Evolutionary conservation across 495 filamentous ascomycete genomes (phyloP), one percentile per base, ranked within the genome.

Genomic region (Penicillium diatomitis): DNA sequence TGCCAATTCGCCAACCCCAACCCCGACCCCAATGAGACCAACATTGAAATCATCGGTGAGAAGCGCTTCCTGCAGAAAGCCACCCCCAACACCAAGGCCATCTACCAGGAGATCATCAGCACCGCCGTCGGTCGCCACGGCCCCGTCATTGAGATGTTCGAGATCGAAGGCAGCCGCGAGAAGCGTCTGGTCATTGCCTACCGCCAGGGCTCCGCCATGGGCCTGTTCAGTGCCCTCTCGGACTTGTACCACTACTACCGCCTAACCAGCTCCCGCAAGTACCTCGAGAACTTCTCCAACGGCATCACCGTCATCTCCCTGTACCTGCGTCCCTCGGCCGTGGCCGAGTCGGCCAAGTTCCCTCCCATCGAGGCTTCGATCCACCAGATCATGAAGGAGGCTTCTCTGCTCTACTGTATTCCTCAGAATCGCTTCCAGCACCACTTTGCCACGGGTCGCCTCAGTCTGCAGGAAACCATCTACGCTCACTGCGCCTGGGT

Each of bases 181-280:
- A 96, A 94, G 78, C 70, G 92, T 56, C 73, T 98, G 49, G 90
- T 98, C 49, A 81, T 97, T 60, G 94, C 89, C 34, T 96, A 95
- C 72, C 88, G 88, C 41, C 85, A 90, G 52, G 82, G 90, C 43
- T 95, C 91, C 6, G 94, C 92, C 27, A 79, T 90, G 67, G 94
- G 92, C 36, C 70, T 98, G 56, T 98, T 98, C 74, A 95, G 90
- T 54, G 90, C 92, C 27, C 68, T 98, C 47, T 95, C 88, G 50
- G 94, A 97, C 65, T 74, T 98, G 27, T 98, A 98, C 68, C 92
- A 98, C 71, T 96, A 96, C 76, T 97, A 98, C 61, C 94, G 94
- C 28, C 79, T 96, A 43, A 97, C 92, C 2, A 95, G 88, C 64
- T 89, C 92, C 2, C 81, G 92, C 45, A 98, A 98, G 72, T 98